Base-by-base conservation (phyloP, 306 rosid genomes). In the Trifolium pratense region DNA sequence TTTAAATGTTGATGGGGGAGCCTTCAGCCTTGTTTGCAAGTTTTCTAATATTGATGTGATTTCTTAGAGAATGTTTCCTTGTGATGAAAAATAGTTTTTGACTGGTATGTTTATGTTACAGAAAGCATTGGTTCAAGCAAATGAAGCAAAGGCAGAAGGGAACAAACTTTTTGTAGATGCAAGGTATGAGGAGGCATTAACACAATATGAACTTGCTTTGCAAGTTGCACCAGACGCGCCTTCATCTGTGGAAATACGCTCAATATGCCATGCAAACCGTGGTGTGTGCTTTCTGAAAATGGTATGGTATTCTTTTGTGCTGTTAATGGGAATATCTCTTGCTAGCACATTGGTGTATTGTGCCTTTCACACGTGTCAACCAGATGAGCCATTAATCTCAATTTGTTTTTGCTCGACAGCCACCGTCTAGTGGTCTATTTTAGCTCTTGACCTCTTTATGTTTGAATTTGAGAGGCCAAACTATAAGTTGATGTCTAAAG, bases 101-200 rank as follows among this genome's bases (percentile, higher is more conserved):
- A 59, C 48, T 65, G 79, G 15, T 53, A 16, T 34, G 26, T 31
- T 56, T 70, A 3, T 70, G 56, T 57, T 36, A 37, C 88, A 91
- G 95, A 89, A 88, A 82, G 87, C 92, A 36, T 76, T 94, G 69
- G 83, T 70, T 68, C 82, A 83, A 86, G 97, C 98, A 55, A 94
- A 88, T 75, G 89, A 86, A 55, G 91, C 92, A 0, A 94, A 91
- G 80, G 9, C 82, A 74, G 95, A 87, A 82, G 98, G 98, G 68
- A 94, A 94, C 79, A 80, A 79, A 32, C 81, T 84, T 64, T 94
- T 85, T 78, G 84, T 83, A 42, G 82, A 79, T 32, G 96, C 91
- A 25, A 85, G 80, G 67, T 94, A 76, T 78, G 95, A 89, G 78
- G 97, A 91, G 86, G 98, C 98, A 16, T 57, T 89, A 15, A 76